Percentiles rank a stretch among this genome's conserved stretches.
Conservation (phyloP, 805 yeast genomes). For the Saturnispora kantuleensis region DNA sequence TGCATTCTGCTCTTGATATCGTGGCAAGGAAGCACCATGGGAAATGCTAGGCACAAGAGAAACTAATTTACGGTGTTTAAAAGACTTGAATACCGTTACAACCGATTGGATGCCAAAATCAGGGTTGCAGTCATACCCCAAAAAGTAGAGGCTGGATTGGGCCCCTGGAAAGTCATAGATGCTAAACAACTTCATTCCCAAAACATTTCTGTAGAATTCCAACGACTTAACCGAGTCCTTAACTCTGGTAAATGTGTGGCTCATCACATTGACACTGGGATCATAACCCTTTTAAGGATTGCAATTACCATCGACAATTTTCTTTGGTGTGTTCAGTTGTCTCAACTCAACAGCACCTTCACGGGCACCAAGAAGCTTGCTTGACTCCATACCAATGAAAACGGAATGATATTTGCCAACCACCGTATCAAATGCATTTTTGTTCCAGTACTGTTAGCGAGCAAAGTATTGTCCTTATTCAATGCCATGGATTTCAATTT, state of each 20-base stretch:
- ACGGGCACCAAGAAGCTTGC: slow-evolving; percentile 31
- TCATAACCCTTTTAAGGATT: slow-evolving; percentile 71
- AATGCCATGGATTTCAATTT: too few species aligned
- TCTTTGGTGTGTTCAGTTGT: slow-evolving; percentile 42
- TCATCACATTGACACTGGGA: slow-evolving; percentile 41
- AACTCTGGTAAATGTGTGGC: slow-evolving; percentile 89
- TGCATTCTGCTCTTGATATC: too few species aligned
- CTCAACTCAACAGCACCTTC: slow-evolving; percentile 76
- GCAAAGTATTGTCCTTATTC: slow-evolving; percentile 26
- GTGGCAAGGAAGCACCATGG: too few species aligned
- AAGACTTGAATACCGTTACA: too few species aligned
- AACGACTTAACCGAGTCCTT: slow-evolving; percentile 73
- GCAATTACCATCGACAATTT: slow-evolving; percentile 71
- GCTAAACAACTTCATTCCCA: slow-evolving; percentile 71
- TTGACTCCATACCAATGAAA: slow-evolving; percentile 50
- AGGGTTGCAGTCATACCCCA: slow-evolving; percentile 54
- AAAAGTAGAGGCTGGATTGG: slow-evolving; percentile 74
- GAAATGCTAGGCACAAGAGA: too few species aligned
- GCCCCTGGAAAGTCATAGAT: slow-evolving; percentile 53
- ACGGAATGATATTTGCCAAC: slow-evolving; percentile 57
- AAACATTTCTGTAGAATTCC: slow-evolving; percentile 64
- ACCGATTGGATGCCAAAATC: slow-evolving; percentile 17
- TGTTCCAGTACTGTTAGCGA: slow-evolving; percentile 66
- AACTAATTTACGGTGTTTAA: too few species aligned
- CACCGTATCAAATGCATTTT: slow-evolving; percentile 63